Evolutionary conservation across 257 asterid genomes (phyloP).

Genomic region (Cruciata laevipes): DNA sequence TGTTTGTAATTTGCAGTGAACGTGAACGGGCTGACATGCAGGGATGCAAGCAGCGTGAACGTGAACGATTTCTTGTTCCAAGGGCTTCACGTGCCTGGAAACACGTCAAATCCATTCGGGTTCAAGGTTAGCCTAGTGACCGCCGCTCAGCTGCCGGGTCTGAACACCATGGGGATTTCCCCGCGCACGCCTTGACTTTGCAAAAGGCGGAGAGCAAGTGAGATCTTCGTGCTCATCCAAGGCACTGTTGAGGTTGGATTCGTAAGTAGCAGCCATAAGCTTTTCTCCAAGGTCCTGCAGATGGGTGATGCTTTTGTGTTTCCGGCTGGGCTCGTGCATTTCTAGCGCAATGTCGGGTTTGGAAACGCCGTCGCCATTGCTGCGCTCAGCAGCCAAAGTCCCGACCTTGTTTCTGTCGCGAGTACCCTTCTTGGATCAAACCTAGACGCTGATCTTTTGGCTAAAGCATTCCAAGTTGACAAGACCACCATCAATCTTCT

Average conservation of each 20-base stretch:
- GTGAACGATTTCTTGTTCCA: neutral
- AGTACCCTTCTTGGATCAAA: conserved; percentile 3
- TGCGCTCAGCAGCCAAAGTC: conserved; percentile 6
- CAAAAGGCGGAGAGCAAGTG: conserved; percentile 9
- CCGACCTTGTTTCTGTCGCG: neutral
- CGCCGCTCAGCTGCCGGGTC: conserved; percentile 1
- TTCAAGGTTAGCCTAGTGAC: neutral
- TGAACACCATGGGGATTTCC: conserved; percentile 10
- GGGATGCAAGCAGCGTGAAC: neutral
- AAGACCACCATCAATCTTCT: neutral
- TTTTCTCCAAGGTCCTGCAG: conserved; percentile 9
- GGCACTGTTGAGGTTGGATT: conserved; percentile 9
- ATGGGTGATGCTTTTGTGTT: conserved; percentile 12
- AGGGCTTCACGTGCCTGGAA: conserved; percentile 3
- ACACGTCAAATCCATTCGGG: neutral
- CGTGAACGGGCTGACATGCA: conserved; percentile 12
- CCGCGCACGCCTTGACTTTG: conserved; percentile 3
- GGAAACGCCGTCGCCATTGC: neutral
- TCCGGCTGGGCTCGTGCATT: conserved; percentile 8
- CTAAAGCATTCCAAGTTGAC: conserved; percentile 4
- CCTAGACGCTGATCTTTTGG: neutral
- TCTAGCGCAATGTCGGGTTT: conserved; percentile 2
- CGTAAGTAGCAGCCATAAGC: neutral
- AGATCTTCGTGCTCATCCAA: neutral
- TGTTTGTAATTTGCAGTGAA: neutral